Evolutionary conservation across 805 yeast species (phyloP).

Genomic region (Kuraishia piskuri): DNA sequence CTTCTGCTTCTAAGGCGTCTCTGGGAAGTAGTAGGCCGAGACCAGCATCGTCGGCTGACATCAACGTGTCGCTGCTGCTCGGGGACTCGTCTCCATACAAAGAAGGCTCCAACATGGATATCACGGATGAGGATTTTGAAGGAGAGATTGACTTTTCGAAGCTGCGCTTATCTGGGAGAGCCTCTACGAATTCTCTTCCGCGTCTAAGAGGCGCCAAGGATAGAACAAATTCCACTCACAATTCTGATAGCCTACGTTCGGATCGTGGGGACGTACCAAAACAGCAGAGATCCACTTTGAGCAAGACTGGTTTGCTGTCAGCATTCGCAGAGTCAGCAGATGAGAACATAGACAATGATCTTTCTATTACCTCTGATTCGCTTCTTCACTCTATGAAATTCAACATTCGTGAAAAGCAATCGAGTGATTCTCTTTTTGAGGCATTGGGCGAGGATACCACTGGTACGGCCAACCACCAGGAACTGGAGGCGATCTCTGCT

Average conservation of each 20-base stretch:
- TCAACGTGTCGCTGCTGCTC: background rate
- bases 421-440: background rate
- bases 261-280: background rate
- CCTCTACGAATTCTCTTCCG: background rate
- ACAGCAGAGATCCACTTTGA: background rate
- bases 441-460: background rate
- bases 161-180: background rate
- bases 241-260: background rate
- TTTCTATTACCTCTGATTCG: background rate
- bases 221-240: background rate
- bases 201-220: background rate
- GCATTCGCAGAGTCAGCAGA: background rate
- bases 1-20: slow-evolving; percentile 4
- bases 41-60: background rate
- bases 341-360: background rate
- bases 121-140: background rate
- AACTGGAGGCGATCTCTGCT: background rate
- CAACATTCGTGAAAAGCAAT: background rate
- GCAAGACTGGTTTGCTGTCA: background rate
- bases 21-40: background rate
- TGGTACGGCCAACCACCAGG: background rate
- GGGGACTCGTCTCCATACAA: background rate
- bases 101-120: background rate
- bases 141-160: background rate
- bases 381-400: background rate